Evolutionary conservation across 768 basidiomycete genomes (phyloP), one percentile per base, ranked within the genome.

Genomic region (Boletellus sp.): DNA sequence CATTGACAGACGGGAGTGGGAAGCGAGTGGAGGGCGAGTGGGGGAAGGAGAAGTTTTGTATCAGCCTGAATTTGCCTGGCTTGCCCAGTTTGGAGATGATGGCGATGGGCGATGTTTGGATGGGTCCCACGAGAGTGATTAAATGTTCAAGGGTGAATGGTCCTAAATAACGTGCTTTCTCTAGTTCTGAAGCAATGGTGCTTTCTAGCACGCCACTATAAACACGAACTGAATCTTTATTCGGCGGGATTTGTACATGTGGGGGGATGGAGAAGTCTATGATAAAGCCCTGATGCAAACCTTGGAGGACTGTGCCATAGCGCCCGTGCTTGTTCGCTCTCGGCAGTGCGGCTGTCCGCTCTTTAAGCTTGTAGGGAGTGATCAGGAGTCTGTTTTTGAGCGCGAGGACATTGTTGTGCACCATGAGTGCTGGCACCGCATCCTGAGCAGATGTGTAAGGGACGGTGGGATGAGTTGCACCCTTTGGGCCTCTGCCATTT

Each of bases 181-280:
- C 54, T 1, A 51, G 2, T 38, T 54, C 49, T 3, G 37, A 24
- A 0, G 2, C 4, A 20, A 54, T 42, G 8, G 15, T 36, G 3
- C 33, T 19, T 13, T 42, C 10, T 13, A 57, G 49, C 0, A 46
- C 26, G 1, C 1, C 11, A 3, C 13, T 1, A 17, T 51, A 57
- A 0, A 11, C 38, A 6, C 16, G 4, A 11, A 54, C 22, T 15
- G 56, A 58, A 0, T 31, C n/a, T 9, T 24, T 52, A 43, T 58
- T 58, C 6, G 51, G 48, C 3, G 50, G 57, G 26, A 22, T 34
- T 36, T 58, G 57, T 13, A 19, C 17, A 38, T 4, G 12, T 0
- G 7, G 1, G 6, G 48, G 38, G 28, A 15, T 2, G 1, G 54
- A 51, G 34, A 58, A 55, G 36, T 53, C 28, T 49, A 51, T 39